Evolutionary conservation across 352 stramenopile genomes (phyloP).

Genomic region (Pythium aquatile): DNA sequence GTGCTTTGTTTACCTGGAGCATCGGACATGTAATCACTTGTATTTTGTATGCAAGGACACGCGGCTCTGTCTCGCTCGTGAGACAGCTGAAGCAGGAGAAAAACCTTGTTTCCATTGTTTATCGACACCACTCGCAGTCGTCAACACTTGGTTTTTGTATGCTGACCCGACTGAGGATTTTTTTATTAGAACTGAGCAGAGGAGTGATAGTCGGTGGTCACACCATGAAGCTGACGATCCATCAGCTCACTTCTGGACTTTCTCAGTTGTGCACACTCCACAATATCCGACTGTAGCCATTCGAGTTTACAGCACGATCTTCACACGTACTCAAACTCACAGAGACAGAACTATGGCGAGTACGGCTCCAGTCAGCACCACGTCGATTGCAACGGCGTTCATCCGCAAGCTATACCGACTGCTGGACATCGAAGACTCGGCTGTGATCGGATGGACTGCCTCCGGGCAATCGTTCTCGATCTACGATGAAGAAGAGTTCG

Average conservation of each 20-base stretch:
- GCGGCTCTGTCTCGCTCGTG: background rate
- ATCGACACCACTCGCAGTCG: background rate
- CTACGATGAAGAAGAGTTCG: conserved; percentile 48
- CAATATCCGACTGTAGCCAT: background rate
- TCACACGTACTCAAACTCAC: background rate
- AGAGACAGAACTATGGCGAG: background rate
- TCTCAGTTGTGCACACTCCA: conserved; percentile 10
- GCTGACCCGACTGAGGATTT: background rate
- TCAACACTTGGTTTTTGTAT: conserved; percentile 18
- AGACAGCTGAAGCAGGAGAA: background rate
- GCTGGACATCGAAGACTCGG: conserved; percentile 58
- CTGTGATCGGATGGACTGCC: conserved; percentile 56
- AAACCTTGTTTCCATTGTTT: conserved; percentile 14
- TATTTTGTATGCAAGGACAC: conserved; percentile 10
- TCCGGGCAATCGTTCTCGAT: conserved; percentile 57
- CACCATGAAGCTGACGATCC: no score
- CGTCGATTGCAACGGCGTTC: conserved; percentile 68
- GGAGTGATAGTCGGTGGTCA: conserved; percentile 16
- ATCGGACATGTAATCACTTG: conserved; percentile 16
- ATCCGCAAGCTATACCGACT: conserved; percentile 83
- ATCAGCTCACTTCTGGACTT: conserved; percentile 26
- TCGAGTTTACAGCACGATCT: background rate
- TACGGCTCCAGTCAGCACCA: conserved; percentile 19
- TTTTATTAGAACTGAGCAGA: background rate
- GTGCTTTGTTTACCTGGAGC: conserved; percentile 13